phyloP scores from a whole-genome alignment of 345 rosid species.

The Atalantia buxifolia region DNA sequence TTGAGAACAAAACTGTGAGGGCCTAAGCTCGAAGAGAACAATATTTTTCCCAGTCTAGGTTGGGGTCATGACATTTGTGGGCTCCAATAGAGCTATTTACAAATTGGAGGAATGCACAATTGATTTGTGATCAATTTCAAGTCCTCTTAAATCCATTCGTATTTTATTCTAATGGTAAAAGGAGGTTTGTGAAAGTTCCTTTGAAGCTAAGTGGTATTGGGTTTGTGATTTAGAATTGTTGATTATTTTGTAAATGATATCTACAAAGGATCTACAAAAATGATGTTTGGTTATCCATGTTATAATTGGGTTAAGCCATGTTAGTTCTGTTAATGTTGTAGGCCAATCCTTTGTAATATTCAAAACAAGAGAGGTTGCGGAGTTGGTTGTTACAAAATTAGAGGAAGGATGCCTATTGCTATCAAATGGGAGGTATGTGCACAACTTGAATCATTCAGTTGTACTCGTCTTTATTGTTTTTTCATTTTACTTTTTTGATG shows the following conservation, averaged over 20 bases:
- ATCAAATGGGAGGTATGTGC: conserved; percentile 69
- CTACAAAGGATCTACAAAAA: neutral
- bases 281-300: neutral
- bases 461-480: neutral
- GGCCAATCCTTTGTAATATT: conserved; percentile 82
- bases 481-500: neutral
- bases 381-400: conserved; percentile 44
- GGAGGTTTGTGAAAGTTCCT: neutral
- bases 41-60: no score
- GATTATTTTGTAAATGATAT: neutral
- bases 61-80: no score
- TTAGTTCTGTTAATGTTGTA: conserved; percentile 26
- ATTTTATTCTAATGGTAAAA: neutral
- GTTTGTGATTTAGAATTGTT: neutral
- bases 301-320: conserved; percentile 1
- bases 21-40: no score
- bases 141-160: neutral
- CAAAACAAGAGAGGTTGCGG: conserved; percentile 59
- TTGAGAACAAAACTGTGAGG: no score
- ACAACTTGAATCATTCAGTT: neutral
- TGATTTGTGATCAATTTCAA: neutral
- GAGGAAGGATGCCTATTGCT: conserved; percentile 64
- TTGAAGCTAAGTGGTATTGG: neutral
- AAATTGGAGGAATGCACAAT: neutral
- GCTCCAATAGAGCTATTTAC: neutral